Evolutionary conservation across 2,329 filamentous ascomycete genomes (phyloP), one percentile per base, ranked within the genome.

Genomic region (Fusarium mundagurra): DNA sequence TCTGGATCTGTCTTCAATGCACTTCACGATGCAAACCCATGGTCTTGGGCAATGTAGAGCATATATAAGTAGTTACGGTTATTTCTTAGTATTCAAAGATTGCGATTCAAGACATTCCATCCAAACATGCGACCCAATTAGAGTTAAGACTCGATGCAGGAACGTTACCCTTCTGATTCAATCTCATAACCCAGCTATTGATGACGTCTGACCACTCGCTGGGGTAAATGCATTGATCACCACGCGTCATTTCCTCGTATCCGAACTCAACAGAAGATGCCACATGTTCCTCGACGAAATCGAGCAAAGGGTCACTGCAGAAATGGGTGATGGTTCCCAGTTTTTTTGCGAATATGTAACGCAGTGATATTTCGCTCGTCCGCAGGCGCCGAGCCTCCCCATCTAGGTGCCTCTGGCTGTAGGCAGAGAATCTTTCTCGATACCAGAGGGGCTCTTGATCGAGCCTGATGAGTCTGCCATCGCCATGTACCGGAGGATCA

Each of bases 41-140:
- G 43, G 64, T 71, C 43, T 20, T 71, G 47, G 63, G 47, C 27
- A 18, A 50, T 70, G 47, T 70, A 47, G 17, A 39, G 20, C 27
- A 20, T 47, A 24, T 31, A 11, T 11, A 31, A 47, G 27, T 47
- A 47, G 44, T 18, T 29, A 10, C 11, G 8, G 9, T 27, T 29
- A 18, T 12, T 27, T 6, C 10, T 29, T 47, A 27, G 24, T 11
- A 47, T 29, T 10, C 18, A 24, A 20, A 47, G 24, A 27, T 29
- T 27, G 16, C 17, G 12, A 27, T 47, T 27, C 27, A 47, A 31
- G 6, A 31, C 6, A 29, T 8, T 27, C 20, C 11, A 47, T 47
- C 24, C 18, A 47, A 47, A 12, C 8, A 8, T 47, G 4, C 24
- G 12, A 47, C n/a, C 51, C 51, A 55, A 29, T 55, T 29, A 7